These are phyloP conservation scores for Lactarius tabidus DNA, from an alignment of 768 basidiomycete genomes.

Conservation along the genomic window DNA sequence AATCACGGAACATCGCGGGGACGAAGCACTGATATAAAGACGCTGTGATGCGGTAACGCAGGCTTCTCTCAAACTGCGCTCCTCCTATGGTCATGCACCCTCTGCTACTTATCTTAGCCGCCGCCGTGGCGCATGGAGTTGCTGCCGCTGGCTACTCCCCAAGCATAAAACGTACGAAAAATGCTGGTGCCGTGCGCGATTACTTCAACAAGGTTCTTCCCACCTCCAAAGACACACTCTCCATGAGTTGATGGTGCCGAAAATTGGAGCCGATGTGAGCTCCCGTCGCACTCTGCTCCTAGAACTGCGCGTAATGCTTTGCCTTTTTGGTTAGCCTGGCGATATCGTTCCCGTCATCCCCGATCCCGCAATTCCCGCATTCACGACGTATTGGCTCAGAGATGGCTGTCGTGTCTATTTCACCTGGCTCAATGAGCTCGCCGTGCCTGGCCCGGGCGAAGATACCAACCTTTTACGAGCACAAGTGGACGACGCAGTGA, in stretches of 20 bases:
- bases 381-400: conserved; percentile 5
- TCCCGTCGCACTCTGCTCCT: not conserved
- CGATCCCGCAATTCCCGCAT: conserved; percentile 5
- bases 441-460: not conserved
- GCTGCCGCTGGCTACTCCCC: not conserved
- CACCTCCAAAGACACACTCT: not conserved
- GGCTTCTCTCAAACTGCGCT: no score
- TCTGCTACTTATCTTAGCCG: not conserved
- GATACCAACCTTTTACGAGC: conserved; percentile 13
- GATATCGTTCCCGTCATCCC: conserved; percentile 5
- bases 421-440: conserved; percentile 17
- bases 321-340: conserved; percentile 2
- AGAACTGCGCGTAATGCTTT: not conserved
- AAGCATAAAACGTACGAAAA: not conserved
- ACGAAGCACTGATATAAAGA: no score
- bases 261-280: conserved; percentile 9
- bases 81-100: not conserved
- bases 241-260: conserved; percentile 10
- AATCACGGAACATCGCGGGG: no score
- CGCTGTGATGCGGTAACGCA: no score
- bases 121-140: not conserved
- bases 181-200: not conserved
- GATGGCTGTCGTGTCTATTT: conserved; percentile 17
- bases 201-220: not conserved
- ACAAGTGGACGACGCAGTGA: conserved; percentile 7